Base-by-base conservation (phyloP, 495 filamentous ascomycete genomes). In the Choiromyces venosus region DNA sequence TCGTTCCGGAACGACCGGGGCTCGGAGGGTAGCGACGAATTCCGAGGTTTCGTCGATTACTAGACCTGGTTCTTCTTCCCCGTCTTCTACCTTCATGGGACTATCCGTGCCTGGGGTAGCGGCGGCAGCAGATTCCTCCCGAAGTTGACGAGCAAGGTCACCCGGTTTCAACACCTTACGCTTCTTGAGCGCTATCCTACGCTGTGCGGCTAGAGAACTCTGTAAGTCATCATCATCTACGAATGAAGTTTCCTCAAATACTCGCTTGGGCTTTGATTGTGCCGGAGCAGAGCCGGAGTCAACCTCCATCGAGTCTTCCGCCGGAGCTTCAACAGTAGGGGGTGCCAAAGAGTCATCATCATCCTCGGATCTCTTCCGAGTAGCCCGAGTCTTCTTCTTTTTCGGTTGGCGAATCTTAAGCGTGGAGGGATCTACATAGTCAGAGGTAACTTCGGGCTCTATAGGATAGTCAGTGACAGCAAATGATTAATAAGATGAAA, bases 31-130 rank as follows among this genome's bases (percentile, higher is more conserved):
- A 29, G 93, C 90, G 37, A 99, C 92, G 80, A 99, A 99, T 74
- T 97, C 93, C 4, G 93, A 91, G 19, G 94, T 97, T 81, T 98
- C 94, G 76, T 97, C 93, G 71, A 99, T 93, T 19, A 98, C 86
- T 16, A 97, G 85, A 38, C 94, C 94, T 21, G 87, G 87, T 37
- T 88, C 89, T 73, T 90, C 88, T 25, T 85, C 86, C 39, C 82
- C 84, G 1, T 83, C 85, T 1, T 84, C 84, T 7, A 75, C 79
- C 18, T 84, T 83, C 0, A 82, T 78, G 10, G 76, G 81, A 21
- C 65, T 64, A 35, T 73, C 68, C 35, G 35, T 29, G 29, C 65
- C 73, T 25, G 73, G 73, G 38, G 67, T 82, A 82, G 85, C 79
- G 67, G 84, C 78, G 46, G 87, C 86, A 10, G 86, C 85, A 35